Conservation (phyloP, 2,329 filamentous ascomycete genomes). For the Aspergillus candidus region DNA sequence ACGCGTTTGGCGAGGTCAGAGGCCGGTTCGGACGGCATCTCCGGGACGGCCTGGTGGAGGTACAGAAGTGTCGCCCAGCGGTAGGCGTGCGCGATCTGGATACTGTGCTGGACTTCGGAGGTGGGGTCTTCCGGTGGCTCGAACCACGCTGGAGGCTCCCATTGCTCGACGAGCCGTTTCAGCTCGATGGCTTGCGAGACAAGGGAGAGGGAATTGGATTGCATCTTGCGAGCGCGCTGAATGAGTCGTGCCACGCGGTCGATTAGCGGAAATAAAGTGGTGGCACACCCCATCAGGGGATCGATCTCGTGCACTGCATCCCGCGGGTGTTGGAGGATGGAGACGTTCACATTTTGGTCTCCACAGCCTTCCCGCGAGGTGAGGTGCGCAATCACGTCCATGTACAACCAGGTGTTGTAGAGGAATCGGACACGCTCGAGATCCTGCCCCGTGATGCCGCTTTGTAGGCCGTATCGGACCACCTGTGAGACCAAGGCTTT, state of each 20-base stretch:
- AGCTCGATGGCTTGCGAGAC: conserved; percentile 58
- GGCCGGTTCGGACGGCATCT: conserved; percentile 56
- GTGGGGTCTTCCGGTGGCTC: conserved; percentile 59
- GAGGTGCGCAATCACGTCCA: conserved; percentile 65
- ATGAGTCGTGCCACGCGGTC: conserved; percentile 60
- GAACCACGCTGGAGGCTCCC: conserved; percentile 54
- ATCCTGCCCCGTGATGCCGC: conserved; percentile 40
- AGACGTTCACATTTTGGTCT: conserved; percentile 39
- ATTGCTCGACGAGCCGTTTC: conserved; percentile 55
- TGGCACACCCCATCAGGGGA: conserved; percentile 64
- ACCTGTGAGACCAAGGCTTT: conserved; percentile 58
- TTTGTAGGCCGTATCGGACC: conserved; percentile 39
- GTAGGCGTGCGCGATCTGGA: conserved; percentile 62
- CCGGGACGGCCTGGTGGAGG: conserved; percentile 62
- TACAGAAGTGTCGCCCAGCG: conserved; percentile 62
- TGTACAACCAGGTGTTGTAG: conserved; percentile 67
- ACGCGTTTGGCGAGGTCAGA: conserved; percentile 57
- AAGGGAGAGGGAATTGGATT: conserved; percentile 54
- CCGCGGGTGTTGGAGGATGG: conserved; percentile 37
- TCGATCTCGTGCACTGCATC: conserved; percentile 55
- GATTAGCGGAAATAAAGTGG: conserved; percentile 62
- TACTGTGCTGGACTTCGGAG: conserved; percentile 56
- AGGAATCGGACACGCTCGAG: conserved; percentile 57
- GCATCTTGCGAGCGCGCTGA: conserved; percentile 52
- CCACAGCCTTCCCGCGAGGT: conserved; percentile 57